Evolutionary conservation across 108 stramenopile species (phyloP).

Genomic region (Skeletonema marinoi): DNA sequence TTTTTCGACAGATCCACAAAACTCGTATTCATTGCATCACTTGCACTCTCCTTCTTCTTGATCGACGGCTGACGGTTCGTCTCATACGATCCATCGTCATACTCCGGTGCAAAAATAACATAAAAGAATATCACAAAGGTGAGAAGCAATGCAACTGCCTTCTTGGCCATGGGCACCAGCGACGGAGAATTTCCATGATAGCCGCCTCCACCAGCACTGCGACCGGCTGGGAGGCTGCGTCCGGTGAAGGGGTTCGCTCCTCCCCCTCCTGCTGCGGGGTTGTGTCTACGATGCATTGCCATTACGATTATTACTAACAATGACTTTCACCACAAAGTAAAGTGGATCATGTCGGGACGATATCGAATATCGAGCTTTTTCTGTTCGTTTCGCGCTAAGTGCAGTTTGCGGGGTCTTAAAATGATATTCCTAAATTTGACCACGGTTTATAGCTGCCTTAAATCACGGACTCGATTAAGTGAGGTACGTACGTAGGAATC

Average conservation of each 20-base stretch:
- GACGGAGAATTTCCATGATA: not conserved
- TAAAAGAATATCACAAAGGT: not conserved
- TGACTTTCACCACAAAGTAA: not conserved
- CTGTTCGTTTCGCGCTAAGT: too few relatives aligned
- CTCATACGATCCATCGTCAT: not conserved
- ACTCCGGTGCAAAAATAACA: not conserved
- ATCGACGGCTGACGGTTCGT: not conserved
- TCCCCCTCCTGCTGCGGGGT: not conserved
- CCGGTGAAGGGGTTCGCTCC: conserved; percentile 7
- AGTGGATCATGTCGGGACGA: too few relatives aligned
- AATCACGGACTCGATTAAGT: too few relatives aligned
- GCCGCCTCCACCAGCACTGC: not conserved
- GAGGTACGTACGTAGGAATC: too few relatives aligned
- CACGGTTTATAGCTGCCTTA: too few relatives aligned
- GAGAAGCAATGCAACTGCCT: not conserved
- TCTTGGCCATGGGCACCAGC: not conserved
- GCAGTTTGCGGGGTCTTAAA: too few relatives aligned
- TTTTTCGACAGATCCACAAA: not conserved
- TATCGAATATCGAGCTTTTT: too few relatives aligned
- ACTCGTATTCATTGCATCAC: not conserved
- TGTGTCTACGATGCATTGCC: conserved; percentile 8
- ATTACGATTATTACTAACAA: not conserved
- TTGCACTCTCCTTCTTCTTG: not conserved
- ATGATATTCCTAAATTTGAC: too few relatives aligned
- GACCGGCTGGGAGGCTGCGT: not conserved